Evolutionary conservation across 2,329 filamentous ascomycete species (phyloP).

Genomic region (Fusarium sp.): DNA sequence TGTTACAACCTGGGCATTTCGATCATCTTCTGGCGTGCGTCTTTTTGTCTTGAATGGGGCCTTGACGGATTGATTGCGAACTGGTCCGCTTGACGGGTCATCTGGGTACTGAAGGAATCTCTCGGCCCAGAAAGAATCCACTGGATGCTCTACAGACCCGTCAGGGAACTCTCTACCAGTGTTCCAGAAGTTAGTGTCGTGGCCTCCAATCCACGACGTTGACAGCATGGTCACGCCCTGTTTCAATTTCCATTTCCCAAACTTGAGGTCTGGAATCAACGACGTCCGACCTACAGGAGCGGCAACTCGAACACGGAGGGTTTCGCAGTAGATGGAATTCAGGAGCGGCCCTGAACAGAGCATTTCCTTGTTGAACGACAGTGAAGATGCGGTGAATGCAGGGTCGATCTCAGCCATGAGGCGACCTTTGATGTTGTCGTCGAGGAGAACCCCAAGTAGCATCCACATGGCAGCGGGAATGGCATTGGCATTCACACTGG

Average conservation of each 20-base stretch:
- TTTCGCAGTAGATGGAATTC: constrained; percentile 52
- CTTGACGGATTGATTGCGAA: neutral
- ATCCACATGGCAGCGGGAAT: constrained; percentile 42
- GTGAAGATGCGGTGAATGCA: neutral
- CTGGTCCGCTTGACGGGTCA: constrained; percentile 34
- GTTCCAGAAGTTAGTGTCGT: constrained; percentile 36
- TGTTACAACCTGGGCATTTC: constrained; percentile 1
- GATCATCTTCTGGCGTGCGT: constrained; percentile 11
- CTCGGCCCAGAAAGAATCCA: constrained; percentile 40
- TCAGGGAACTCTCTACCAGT: constrained; percentile 1
- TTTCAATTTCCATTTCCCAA: constrained; percentile 33
- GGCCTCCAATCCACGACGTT: constrained; percentile 22
- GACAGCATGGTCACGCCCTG: constrained; percentile 31
- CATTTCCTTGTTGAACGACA: constrained; percentile 30
- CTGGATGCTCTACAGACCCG: constrained; percentile 24
- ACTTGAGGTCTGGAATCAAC: constrained; percentile 31
- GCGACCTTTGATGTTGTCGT: constrained; percentile 8
- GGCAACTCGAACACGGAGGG: constrained; percentile 45
- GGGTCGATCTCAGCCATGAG: constrained; percentile 33
- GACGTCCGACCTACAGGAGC: constrained; percentile 38
- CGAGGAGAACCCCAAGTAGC: constrained; percentile 24
- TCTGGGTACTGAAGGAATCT: constrained; percentile 35
- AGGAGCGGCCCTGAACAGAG: constrained; percentile 44
- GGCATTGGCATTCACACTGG: constrained; percentile 31
- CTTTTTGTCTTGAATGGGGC: neutral